These are phyloP conservation scores for Gaertneriomyces sp. DNA, from an alignment of 192 early-diverging fungal species.

Conservation along the genomic window DNA sequence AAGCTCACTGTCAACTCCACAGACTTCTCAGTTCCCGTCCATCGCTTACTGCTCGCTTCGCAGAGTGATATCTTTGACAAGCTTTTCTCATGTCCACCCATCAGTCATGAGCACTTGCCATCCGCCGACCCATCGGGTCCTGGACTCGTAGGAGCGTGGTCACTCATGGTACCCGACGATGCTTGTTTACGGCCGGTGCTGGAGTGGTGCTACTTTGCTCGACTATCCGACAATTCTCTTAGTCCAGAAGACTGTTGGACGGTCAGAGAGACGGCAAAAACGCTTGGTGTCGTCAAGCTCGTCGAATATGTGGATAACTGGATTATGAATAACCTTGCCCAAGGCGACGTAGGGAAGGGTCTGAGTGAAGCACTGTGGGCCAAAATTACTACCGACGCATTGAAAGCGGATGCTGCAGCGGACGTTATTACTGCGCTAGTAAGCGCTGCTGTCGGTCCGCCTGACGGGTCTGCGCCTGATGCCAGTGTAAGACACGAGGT, in stretches of 20 bases:
- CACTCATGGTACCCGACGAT: neutral
- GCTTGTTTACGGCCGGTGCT: conserved; percentile 12
- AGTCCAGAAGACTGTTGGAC: conserved; percentile 16
- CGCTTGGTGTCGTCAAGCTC: conserved; percentile 4
- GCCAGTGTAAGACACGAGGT: neutral
- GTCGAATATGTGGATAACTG: conserved; percentile 13
- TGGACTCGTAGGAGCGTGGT: conserved; percentile 4
- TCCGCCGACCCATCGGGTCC: neutral
- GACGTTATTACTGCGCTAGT: conserved; percentile 7
- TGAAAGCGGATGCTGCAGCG: neutral
- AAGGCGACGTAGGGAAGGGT: neutral
- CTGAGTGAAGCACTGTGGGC: conserved; percentile 12
- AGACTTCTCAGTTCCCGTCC: conserved; percentile 5
- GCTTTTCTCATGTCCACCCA: conserved; percentile 4
- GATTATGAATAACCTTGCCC: conserved; percentile 1
- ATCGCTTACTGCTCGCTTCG: conserved; percentile 20
- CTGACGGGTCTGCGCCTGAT: neutral
- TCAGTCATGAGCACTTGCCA: neutral
- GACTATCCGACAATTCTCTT: conserved; percentile 1
- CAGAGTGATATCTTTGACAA: conserved; percentile 9
- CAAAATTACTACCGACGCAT: neutral
- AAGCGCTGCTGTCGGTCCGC: neutral
- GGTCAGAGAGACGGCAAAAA: conserved; percentile 4
- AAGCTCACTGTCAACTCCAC: neutral
- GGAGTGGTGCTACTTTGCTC: conserved; percentile 28